A percentile compares a stretch with the other conserved stretches of the same genome.
Evolutionary conservation across 805 yeast genomes (phyloP).

Genomic region (Lipomyces oligophaga): DNA sequence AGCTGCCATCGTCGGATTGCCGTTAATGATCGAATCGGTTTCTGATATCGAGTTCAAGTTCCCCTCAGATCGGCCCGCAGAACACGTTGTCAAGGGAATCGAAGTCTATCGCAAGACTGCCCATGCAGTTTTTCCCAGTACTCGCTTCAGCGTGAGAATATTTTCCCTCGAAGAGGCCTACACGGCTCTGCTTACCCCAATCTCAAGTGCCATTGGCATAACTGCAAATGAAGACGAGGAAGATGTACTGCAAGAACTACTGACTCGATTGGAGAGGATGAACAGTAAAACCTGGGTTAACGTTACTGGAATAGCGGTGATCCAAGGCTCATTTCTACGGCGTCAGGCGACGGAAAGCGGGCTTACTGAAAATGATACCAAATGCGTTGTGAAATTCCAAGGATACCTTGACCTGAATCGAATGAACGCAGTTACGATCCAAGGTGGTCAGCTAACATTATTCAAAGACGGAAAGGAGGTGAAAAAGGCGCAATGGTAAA

Average conservation of each 20-base stretch:
- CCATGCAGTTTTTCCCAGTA: conserved; percentile 5
- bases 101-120: conserved; percentile 8
- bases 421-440: conserved; percentile 22
- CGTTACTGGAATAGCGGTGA: conserved; percentile 16
- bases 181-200: conserved; percentile 9
- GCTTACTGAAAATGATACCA: too few relatives aligned
- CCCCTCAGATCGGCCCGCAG: conserved; percentile 20
- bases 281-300: conserved; percentile 12
- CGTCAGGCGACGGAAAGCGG: neutral
- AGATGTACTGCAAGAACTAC: conserved; percentile 4
- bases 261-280: conserved; percentile 7
- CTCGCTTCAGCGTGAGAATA: conserved; percentile 11
- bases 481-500: conserved; percentile 16
- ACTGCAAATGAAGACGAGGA: conserved; percentile 2
- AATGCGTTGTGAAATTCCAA: conserved; percentile 15
- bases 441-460: conserved; percentile 13
- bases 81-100: conserved; percentile 20
- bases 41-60: conserved; percentile 13
- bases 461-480: conserved; percentile 12
- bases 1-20: conserved; percentile 20
- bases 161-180: conserved; percentile 11
- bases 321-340: conserved; percentile 12
- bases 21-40: conserved; percentile 16
- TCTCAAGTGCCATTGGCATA: conserved; percentile 12
- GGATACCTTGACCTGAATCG: conserved; percentile 25